Percentiles rank a stretch among this genome's conserved stretches.
phyloP scores from a whole-genome alignment of 768 basidiomycete species.

The Suillus tomentosus region DNA sequence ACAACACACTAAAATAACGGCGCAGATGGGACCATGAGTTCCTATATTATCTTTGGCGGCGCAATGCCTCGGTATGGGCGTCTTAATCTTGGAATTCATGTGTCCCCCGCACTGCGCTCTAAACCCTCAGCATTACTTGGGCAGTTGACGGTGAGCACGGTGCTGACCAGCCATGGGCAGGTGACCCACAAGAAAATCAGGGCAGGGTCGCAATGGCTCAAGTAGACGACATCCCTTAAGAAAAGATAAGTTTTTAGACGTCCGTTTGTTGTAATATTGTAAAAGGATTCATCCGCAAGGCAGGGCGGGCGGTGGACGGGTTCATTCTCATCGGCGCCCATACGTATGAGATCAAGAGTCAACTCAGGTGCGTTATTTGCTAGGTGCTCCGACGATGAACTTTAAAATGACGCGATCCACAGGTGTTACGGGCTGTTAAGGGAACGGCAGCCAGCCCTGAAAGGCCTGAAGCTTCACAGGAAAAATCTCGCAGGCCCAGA shows the following conservation, averaged over 20 bases:
- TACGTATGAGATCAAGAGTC: background rate
- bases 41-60: background rate
- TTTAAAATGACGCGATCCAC: background rate
- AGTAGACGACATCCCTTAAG: background rate
- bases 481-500: constrained; percentile 1
- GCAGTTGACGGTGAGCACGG: background rate
- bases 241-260: background rate
- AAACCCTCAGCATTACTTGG: background rate
- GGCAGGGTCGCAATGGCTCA: background rate
- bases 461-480: constrained; percentile 3
- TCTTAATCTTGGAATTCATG: background rate
- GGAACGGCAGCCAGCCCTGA: constrained; percentile 1
- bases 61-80: background rate
- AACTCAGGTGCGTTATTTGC: background rate
- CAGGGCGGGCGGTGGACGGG: background rate
- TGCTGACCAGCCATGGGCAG: background rate
- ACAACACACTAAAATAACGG: background rate
- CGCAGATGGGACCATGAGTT: background rate
- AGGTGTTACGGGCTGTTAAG: background rate
- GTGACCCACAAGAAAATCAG: background rate
- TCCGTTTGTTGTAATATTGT: background rate
- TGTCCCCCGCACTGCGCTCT: background rate
- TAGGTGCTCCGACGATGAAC: background rate
- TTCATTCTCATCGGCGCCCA: background rate
- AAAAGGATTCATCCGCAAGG: background rate